These are phyloP conservation scores for Protomyces lactucae-debilis DNA, from an alignment of 1,139 yeast species.

Conservation along the genomic window DNA sequence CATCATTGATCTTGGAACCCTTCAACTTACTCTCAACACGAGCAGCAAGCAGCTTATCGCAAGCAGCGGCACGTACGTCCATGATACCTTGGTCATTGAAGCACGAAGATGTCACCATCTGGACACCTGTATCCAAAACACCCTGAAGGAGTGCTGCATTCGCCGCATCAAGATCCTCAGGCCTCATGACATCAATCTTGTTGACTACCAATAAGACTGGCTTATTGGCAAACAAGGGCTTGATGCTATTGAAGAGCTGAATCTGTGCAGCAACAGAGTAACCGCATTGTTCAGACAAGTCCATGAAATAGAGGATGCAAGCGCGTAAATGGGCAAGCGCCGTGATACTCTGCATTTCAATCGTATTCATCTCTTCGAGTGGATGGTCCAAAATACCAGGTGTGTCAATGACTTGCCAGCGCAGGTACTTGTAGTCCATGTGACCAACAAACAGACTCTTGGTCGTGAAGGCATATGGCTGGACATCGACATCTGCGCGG, in stretches of 20 bases:
- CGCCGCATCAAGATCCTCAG: constrained; percentile 75
- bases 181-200: constrained; percentile 82
- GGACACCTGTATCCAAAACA: constrained; percentile 53
- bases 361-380: constrained; percentile 98
- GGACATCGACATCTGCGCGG: constrained; percentile 97
- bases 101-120: constrained; percentile 88
- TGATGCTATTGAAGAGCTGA: constrained; percentile 90
- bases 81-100: constrained; percentile 90
- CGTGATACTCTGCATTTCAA: constrained; percentile 97
- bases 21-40: constrained; percentile 96
- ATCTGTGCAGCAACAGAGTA: constrained; percentile 96
- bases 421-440: constrained; percentile 91
- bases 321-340: constrained; percentile 98
- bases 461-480: constrained; percentile 97
- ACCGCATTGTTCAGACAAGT: constrained; percentile 97
- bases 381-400: constrained; percentile 99
- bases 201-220: constrained; percentile 92
- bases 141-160: constrained; percentile 67
- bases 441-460: constrained; percentile 94
- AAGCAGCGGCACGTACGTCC: constrained; percentile 94
- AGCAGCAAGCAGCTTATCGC: constrained; percentile 90
- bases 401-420: constrained; percentile 98
- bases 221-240: constrained; percentile 94
- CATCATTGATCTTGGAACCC: constrained; percentile 85
- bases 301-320: constrained; percentile 95